Base-by-base conservation (phyloP, 331 rosid genomes). In the Spiraea crenata region DNA sequence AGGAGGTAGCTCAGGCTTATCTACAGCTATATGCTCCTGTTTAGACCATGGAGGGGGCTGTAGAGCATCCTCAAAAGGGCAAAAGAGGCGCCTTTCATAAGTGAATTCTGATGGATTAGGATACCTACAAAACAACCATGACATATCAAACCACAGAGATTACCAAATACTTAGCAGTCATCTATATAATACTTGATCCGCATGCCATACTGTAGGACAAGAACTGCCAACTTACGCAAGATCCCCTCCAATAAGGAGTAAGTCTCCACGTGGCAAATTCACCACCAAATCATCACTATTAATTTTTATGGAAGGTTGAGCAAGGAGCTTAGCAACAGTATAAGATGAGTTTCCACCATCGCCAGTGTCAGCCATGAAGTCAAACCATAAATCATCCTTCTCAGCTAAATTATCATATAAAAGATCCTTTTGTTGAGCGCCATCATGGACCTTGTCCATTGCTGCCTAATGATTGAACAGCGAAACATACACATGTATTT, bases 341-440 rank as follows among this genome's bases (percentile, higher is more conserved):
- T 91, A 95, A 51, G 99, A 91, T 66, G 97, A 89, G 89, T 95
- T 95, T 71, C 99, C 99, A 77, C 99, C 99, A 69, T 95, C 99
- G 20, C 99, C 99, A 19, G 99, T 95, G 81, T 95, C 99, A 78
- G 99, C 97, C 96, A 91, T 89, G 82, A 95, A 95, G 82, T 95
- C 99, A 82, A 95, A 95, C 97, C 99, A 95, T 44, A 95, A 77
- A 61, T 86, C 96, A 59, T 89, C 90, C 86, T 80, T 87, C 77
- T 85, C 91, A 61, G 82, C 78, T 64, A 91, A 86, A 77, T 95
- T 95, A 77, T 82, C 87, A 70, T 86, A 95, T 42, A 95, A 69
- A 78, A 89, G 82, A 70, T 88, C 99, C 57, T 71, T 82, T 67
- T 84, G 82, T 57, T 78, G 73, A 72, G 77, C 84, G 77, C 86